Evolutionary conservation across 352 stramenopile species (phyloP), one percentile per base, ranked within the genome.

Genomic region (Pythium phragmitis): DNA sequence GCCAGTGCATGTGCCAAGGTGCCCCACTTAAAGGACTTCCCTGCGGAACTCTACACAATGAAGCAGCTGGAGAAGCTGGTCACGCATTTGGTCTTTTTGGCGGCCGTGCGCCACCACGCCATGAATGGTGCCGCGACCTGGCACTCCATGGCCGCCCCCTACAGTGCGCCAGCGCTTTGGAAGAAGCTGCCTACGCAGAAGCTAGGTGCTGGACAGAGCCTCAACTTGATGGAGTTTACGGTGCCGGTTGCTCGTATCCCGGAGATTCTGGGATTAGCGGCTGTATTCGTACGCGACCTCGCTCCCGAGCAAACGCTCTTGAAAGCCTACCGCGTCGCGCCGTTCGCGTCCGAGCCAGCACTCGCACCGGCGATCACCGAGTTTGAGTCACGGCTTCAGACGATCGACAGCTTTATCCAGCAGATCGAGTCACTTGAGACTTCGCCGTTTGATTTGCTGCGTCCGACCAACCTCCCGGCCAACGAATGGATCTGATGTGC

Each of bases 81-180:
- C 34, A 36, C 39, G 43, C 57, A 65, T 43, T 2, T 66, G 6
- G 46, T 70, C 36, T 70, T 66, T 42, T 43, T 61, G 51, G 57
- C 43, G 37, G 34, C 50, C 12, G 59, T 70, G 33, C 64, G 57
- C 43, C 64, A 70, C 57, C 64, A 70, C 46, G 57, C 41, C 17
- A 70, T 70, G 64, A 70, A 70, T 42, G 64, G 64, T 14, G 34
- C 34, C 34, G 11, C 34, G 34, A 39, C 34, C 2, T 39, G 34
- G 34, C 34, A 39, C 34, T 2, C 34, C 7, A 39, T 39, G 34
- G 5, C 34, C 34, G 34, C 5, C 7, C 34, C 34, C 1, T 39
- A 39, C 11, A 12, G 34, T 12, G 34, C 34, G 11, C 34, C 34
- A 1, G 34, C 34, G 5, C 34, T 39, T 5, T 39, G 34, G 34